Conservation (phyloP, 345 rosid genomes). For the Rhodomyrtus tomentosa region DNA sequence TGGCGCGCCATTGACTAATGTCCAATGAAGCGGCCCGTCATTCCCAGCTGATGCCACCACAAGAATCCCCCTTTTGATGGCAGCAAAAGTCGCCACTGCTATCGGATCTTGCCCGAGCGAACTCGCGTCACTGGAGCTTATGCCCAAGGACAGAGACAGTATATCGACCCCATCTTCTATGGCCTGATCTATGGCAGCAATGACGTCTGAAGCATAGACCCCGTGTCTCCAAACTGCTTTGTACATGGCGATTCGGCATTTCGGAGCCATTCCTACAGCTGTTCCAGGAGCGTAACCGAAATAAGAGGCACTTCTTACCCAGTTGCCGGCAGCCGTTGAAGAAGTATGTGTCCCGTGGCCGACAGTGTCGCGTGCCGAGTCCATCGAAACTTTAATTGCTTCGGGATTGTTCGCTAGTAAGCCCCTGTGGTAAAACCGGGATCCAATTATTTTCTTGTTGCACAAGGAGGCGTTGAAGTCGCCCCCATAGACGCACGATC, state of each 20-base stretch:
- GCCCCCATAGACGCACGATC: constrained; percentile 8
- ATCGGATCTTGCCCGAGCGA: constrained; percentile 17
- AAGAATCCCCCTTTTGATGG: constrained; percentile 17
- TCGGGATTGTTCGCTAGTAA: constrained; percentile 20
- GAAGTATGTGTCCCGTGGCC: constrained; percentile 47
- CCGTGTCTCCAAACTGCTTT: constrained; percentile 24
- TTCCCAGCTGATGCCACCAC: constrained; percentile 44
- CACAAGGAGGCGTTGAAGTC: constrained; percentile 21
- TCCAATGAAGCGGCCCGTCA: constrained; percentile 15
- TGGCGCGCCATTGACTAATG: constrained; percentile 27
- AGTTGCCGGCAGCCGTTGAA: constrained; percentile 36
- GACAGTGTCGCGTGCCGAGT: constrained; percentile 16
- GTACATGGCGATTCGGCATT: constrained; percentile 25
- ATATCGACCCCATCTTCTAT: constrained; percentile 33
- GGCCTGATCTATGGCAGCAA: constrained; percentile 46
- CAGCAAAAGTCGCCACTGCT: constrained; percentile 33
- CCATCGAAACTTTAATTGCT: constrained; percentile 1
- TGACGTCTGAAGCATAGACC: constrained; percentile 21
- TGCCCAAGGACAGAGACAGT: constrained; percentile 24
- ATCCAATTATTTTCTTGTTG: constrained; percentile 36
- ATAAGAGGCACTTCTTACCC: constrained; percentile 20
- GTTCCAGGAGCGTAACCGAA: constrained; percentile 30
- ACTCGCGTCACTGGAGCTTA: background rate
- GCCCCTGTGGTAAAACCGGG: constrained; percentile 26
- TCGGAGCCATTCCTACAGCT: constrained; percentile 28